Evolutionary conservation across 2,329 filamentous ascomycete species (phyloP).

Genomic region (Colletotrichum sansevieriae): DNA sequence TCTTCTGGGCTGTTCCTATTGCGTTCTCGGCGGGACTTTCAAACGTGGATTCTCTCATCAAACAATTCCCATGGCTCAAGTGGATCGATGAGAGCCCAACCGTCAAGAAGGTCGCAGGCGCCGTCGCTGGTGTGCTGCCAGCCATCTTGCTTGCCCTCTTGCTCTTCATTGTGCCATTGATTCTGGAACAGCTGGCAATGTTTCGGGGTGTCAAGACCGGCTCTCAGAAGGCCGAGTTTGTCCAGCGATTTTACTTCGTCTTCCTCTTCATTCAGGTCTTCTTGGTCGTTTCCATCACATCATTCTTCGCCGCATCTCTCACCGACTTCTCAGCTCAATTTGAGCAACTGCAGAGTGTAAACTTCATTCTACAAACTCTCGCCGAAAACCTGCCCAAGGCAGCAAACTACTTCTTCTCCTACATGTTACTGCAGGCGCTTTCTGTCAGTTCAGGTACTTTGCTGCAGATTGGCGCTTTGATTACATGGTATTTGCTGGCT

Average conservation of each 20-base stretch:
- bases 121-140: constrained; percentile 87
- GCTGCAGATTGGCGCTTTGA: constrained; percentile 82
- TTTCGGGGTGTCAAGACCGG: constrained; percentile 87
- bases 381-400: constrained; percentile 86
- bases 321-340: constrained; percentile 70
- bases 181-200: constrained; percentile 79
- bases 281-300: constrained; percentile 88
- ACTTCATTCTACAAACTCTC: constrained; percentile 77
- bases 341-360: constrained; percentile 64
- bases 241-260: constrained; percentile 92
- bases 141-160: constrained; percentile 81
- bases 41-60: constrained; percentile 79
- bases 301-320: constrained; percentile 75
- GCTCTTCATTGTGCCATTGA: constrained; percentile 83
- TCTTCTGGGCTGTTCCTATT: constrained; percentile 92
- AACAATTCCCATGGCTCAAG: constrained; percentile 74
- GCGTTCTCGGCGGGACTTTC: constrained; percentile 87
- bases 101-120: constrained; percentile 72
- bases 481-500: constrained; percentile 85
- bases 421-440: constrained; percentile 95
- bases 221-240: constrained; percentile 81
- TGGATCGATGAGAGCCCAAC: constrained; percentile 73
- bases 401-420: constrained; percentile 98
- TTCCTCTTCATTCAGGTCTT: constrained; percentile 97
- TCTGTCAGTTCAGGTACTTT: constrained; percentile 91